Evolutionary conservation across 1,284 basidiomycete species (phyloP).

Genomic region (Ceraceosorus guamensis): DNA sequence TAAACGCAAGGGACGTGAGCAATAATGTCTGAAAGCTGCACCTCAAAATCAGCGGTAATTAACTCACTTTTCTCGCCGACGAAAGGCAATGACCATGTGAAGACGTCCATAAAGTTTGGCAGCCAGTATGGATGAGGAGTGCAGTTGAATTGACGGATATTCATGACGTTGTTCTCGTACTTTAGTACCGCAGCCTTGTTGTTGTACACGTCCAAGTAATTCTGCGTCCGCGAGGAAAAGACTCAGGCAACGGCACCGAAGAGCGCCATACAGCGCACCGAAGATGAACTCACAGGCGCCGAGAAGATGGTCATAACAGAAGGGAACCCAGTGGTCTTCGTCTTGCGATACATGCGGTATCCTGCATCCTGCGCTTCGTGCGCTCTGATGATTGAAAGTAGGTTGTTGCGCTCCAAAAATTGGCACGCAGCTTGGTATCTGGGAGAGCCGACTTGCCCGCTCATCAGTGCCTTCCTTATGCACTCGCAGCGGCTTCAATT

Average conservation of each 20-base stretch:
- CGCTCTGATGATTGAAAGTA: conserved; percentile 87
- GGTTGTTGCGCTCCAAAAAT: conserved; percentile 85
- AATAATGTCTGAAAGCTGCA: not conserved
- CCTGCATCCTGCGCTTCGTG: conserved; percentile 94
- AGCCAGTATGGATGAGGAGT: conserved; percentile 93
- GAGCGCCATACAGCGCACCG: no score
- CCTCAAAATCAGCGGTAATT: not conserved
- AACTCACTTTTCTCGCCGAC: conserved; percentile 89
- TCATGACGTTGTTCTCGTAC: conserved; percentile 94
- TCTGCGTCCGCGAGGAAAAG: conserved; percentile 50
- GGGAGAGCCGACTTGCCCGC: conserved; percentile 7
- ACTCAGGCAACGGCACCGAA: no score
- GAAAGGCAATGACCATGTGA: conserved; percentile 97
- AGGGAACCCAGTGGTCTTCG: conserved; percentile 78
- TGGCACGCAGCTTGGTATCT: conserved; percentile 90
- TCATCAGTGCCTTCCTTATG: not conserved
- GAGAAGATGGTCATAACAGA: conserved; percentile 96
- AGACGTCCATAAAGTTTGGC: conserved; percentile 98
- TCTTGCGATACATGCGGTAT: conserved; percentile 96
- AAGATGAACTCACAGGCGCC: conserved; percentile 50
- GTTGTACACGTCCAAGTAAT: conserved; percentile 92
- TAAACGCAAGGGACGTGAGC: not conserved
- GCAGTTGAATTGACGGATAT: conserved; percentile 87
- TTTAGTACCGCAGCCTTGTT: conserved; percentile 95
- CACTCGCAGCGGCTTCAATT: no score